Conservation (phyloP, 768 basidiomycete species). For the Hygrocybe punicea region DNA sequence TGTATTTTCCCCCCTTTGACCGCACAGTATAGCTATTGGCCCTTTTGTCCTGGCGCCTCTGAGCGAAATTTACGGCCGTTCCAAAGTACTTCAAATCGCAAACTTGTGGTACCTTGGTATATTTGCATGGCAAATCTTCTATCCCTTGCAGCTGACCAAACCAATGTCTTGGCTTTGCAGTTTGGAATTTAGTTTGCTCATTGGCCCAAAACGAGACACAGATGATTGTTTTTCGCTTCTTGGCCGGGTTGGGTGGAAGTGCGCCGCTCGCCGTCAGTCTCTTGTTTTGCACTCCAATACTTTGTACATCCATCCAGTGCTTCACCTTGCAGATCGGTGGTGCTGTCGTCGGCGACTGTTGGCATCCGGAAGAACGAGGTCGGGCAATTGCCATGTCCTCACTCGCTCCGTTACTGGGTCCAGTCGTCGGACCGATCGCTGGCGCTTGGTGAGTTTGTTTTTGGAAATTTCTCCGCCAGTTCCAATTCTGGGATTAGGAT, state of each 20-base stretch:
- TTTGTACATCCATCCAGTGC: background rate
- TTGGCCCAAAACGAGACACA: constrained; percentile 58
- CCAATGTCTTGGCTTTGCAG: constrained; percentile 31
- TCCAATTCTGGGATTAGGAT: constrained; percentile 36
- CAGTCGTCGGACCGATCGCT: constrained; percentile 59
- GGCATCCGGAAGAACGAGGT: constrained; percentile 59
- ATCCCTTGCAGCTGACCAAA: background rate
- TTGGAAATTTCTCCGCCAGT: too few species aligned
- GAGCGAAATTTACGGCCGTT: constrained; percentile 69
- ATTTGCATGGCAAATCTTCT: constrained; percentile 1
- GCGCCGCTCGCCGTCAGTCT: constrained; percentile 59
- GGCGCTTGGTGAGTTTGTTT: constrained; percentile 52
- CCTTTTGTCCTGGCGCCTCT: constrained; percentile 58
- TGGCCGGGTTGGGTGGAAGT: constrained; percentile 69
- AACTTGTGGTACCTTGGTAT: constrained; percentile 68
- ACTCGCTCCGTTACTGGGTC: constrained; percentile 62
- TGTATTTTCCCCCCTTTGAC: background rate
- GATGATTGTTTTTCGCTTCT: constrained; percentile 64
- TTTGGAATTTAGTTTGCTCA: constrained; percentile 61
- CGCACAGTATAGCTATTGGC: constrained; percentile 51
- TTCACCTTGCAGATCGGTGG: constrained; percentile 48
- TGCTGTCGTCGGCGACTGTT: constrained; percentile 63
- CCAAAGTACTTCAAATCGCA: constrained; percentile 54
- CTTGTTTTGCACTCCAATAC: constrained; percentile 24
- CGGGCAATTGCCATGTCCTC: constrained; percentile 62